These are phyloP conservation scores for Fusarium denticulatum DNA, from an alignment of 2,329 filamentous ascomycete species.

Conservation along the genomic window DNA sequence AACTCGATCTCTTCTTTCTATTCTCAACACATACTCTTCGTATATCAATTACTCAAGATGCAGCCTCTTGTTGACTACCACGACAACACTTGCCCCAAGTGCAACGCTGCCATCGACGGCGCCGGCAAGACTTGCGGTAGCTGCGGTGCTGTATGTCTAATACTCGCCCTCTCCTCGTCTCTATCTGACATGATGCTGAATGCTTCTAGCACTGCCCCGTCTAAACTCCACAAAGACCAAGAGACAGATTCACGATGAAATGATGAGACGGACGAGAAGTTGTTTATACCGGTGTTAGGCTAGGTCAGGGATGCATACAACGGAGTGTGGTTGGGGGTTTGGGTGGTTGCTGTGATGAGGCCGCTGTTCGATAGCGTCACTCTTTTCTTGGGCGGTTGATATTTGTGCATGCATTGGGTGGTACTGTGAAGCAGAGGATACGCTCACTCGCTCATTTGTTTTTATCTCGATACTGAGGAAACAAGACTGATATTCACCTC, in stretches of 20 bases:
- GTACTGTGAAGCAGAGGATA: slow-evolving; percentile 4
- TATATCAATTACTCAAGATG: slow-evolving; percentile 38
- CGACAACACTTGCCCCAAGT: slow-evolving; percentile 65
- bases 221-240: slow-evolving; percentile 21
- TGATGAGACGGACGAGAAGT: slow-evolving; percentile 19
- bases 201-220: slow-evolving; percentile 41
- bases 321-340: slow-evolving; percentile 1
- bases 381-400: slow-evolving; percentile 25
- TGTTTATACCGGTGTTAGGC: slow-evolving; percentile 17
- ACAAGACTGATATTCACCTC: slow-evolving; percentile 6
- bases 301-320: slow-evolving; percentile 19
- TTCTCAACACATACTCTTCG: background rate
- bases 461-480: background rate
- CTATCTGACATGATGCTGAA: slow-evolving; percentile 2
- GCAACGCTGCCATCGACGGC: slow-evolving; percentile 58
- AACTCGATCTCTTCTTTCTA: background rate
- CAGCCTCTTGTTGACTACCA: slow-evolving; percentile 50
- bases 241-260: slow-evolving; percentile 10
- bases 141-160: slow-evolving; percentile 65
- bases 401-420: background rate
- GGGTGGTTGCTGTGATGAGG: slow-evolving; percentile 24
- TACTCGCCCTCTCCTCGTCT: background rate
- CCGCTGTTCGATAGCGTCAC: slow-evolving; percentile 24
- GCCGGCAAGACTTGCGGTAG: slow-evolving; percentile 62
- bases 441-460: slow-evolving; percentile 21